These are phyloP conservation scores for Drechslera avenae DNA, from an alignment of 2,329 filamentous ascomycete species.

Conservation along the genomic window DNA sequence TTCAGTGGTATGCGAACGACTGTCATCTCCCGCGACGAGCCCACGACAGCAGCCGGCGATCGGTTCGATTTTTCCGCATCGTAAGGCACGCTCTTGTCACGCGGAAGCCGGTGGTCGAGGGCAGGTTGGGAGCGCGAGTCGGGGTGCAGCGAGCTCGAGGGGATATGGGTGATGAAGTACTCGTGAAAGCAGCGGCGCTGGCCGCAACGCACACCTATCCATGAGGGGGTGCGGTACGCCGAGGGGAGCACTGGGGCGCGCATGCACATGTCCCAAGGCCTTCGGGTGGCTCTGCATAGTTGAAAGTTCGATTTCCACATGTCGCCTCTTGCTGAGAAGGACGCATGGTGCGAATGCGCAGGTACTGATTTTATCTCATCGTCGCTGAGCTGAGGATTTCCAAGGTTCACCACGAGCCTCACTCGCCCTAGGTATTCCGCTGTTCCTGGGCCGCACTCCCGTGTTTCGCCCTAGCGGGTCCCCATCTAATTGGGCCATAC, in stretches of 20 bases:
- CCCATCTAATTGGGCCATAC: conserved; percentile 19
- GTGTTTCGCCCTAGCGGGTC: conserved; percentile 19
- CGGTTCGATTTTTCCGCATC: conserved; percentile 49
- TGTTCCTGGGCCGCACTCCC: conserved; percentile 23
- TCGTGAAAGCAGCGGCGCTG: conserved; percentile 72
- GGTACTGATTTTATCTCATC: conserved; percentile 37
- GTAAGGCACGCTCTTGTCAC: conserved; percentile 83
- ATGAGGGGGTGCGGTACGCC: conserved; percentile 12
- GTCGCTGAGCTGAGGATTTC: conserved; percentile 21
- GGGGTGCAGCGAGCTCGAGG: conserved; percentile 89
- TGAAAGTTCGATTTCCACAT: conserved; percentile 47
- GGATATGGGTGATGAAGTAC: conserved; percentile 96
- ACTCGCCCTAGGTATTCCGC: conserved; percentile 24
- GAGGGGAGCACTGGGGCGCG: conserved; percentile 12
- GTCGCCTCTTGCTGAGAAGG: conserved; percentile 39
- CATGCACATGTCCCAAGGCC: conserved; percentile 28
- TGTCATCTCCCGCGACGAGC: conserved; percentile 71
- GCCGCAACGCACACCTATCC: conserved; percentile 21
- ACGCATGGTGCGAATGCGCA: conserved; percentile 39
- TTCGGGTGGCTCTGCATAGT: conserved; percentile 32
- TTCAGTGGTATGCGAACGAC: conserved; percentile 93
- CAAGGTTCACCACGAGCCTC: conserved; percentile 20
- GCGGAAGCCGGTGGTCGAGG: conserved; percentile 83
- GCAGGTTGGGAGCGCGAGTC: conserved; percentile 70
- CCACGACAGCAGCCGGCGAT: conserved; percentile 46